Conservation (phyloP, 2,329 filamentous ascomycete species). For the Exserohilum turcica region DNA sequence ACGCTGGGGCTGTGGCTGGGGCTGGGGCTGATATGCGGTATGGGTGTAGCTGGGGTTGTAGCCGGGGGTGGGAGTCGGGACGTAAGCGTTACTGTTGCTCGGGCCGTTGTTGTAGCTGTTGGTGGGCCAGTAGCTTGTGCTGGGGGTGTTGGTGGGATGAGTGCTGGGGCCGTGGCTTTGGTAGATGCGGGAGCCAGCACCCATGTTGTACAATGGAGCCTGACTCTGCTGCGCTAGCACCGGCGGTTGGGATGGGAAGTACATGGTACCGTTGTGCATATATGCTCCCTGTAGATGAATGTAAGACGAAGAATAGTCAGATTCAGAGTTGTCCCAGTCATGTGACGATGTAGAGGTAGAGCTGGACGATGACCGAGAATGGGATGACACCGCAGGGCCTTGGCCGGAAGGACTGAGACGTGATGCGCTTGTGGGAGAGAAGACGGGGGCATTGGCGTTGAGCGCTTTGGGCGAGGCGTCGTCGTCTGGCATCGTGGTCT, state of each 20-base stretch:
- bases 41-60: background rate
- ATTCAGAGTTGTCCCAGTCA: background rate
- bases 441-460: background rate
- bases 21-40: too few relatives aligned
- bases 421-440: background rate
- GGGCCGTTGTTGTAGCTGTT: background rate
- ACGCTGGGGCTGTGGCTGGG: too few relatives aligned
- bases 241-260: background rate
- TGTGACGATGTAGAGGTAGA: background rate
- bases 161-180: background rate
- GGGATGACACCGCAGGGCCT: background rate
- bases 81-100: background rate
- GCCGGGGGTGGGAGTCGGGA: background rate
- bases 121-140: background rate
- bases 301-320: too few relatives aligned
- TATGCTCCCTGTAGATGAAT: background rate
- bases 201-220: background rate
- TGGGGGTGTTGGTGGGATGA: background rate
- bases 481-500: background rate
- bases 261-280: background rate
- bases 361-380: background rate
- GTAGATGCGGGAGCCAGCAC: background rate
- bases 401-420: background rate
- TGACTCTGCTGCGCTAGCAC: background rate
- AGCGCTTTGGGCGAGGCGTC: background rate